Evolutionary conservation across 306 rosid species (phyloP).

Genomic region (Cucumis cinereus): DNA sequence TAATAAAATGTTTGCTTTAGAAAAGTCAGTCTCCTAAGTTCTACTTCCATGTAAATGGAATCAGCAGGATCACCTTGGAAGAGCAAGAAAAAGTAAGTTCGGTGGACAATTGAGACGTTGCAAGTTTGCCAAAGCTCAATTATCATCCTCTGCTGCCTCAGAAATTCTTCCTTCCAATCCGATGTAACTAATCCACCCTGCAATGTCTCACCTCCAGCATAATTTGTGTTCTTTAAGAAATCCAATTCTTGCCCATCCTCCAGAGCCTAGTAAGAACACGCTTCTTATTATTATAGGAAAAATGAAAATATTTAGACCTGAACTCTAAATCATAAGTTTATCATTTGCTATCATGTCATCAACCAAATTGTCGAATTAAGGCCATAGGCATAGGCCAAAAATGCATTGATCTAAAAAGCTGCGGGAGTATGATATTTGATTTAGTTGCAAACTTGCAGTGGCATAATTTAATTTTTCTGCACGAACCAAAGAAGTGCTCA

Average conservation of each 20-base stretch:
- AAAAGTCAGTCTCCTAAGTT: conserved; percentile 71
- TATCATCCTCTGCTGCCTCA: conserved; percentile 57
- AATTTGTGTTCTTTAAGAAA: conserved; percentile 33
- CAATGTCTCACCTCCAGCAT: conserved; percentile 54
- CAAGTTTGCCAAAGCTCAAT: conserved; percentile 86
- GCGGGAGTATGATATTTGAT: not conserved
- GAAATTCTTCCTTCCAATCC: conserved; percentile 78
- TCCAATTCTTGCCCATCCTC: conserved; percentile 24
- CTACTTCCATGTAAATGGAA: conserved; percentile 93
- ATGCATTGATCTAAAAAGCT: not conserved
- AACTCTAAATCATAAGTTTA: not conserved
- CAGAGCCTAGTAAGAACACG: conserved; percentile 32
- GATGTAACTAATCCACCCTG: conserved; percentile 34
- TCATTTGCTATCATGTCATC: not conserved
- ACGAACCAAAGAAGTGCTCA: not conserved
- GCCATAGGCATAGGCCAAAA: not conserved
- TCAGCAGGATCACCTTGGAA: conserved; percentile 84
- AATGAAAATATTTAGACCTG: not conserved
- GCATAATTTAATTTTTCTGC: not conserved
- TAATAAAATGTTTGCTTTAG: conserved; percentile 60
- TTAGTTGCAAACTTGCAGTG: not conserved
- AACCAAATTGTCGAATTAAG: not conserved
- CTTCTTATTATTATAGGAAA: not conserved
- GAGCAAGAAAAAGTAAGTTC: conserved; percentile 94
- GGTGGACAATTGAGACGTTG: conserved; percentile 71